Evolutionary conservation across 257 asterid genomes (phyloP), one percentile per base, ranked within the genome.

Genomic region (Solanum pennellii): DNA sequence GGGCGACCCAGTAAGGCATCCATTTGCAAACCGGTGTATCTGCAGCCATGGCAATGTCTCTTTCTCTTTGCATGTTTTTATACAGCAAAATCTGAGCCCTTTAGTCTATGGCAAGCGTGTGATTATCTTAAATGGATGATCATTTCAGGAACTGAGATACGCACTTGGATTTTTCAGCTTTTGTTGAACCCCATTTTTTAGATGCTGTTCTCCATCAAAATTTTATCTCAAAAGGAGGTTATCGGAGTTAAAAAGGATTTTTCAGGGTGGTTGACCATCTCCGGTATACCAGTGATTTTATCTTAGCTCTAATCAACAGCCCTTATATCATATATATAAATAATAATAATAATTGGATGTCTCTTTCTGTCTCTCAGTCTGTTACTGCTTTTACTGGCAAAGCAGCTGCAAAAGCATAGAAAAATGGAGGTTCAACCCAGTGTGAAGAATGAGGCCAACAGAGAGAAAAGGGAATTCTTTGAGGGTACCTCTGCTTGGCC

Each of bases 31-130:
- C 27, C 5, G 82, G 42, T 49, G 56, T 86, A 68, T 76, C 72
- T 87, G 90, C 87, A 86, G 89, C 86, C 90, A 86, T 89, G 90
- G 90, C 86, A 75, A n/a, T 33, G 60, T 37, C 16, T 14, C 79
- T 60, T 69, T 82, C 60, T 72, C 72, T 45, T 87, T 60, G 83
- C 86, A 27, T 71, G 20, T 35, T 72, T 37, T 31, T 52, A 44
- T 45, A 59, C 68, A 27, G 23, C 59, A 27, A 76, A 65, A 87
- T 89, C 88, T 65, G 88, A 88, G 87, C 90, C 82, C 82, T 73
- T 3, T 56, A 56, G 12, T 56, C 13, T 9, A 72, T 20, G 80
- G 6, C 47, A 72, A 72, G 16, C 27, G 12, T 35, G 12, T 35
- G 45, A 72, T 72, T 41, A 39, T 72, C 80, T 68, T 27, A 68